A percentile compares a stretch with the other conserved stretches of the same genome.
phyloP scores from a whole-genome alignment of 2,329 filamentous ascomycete species.

The Ascochyta clinopodiicola region DNA sequence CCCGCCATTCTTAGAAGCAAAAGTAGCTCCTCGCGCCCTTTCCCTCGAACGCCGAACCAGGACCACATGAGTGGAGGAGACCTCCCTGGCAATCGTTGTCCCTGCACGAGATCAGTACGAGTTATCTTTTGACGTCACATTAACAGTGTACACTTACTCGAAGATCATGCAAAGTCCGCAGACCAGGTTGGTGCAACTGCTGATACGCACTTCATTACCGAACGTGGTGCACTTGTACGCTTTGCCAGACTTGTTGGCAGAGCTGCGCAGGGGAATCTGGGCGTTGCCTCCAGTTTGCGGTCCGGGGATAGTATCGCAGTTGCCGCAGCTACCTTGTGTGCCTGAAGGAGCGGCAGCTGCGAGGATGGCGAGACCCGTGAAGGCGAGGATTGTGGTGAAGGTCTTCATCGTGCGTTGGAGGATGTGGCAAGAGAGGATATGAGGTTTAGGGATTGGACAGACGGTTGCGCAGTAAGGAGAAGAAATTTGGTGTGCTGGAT shows the following conservation, averaged over 20 bases:
- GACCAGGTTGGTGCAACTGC: not conserved
- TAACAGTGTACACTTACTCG: not conserved
- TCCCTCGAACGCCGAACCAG: not conserved
- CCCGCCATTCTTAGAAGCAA: not conserved
- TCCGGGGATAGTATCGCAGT: conserved; percentile 5
- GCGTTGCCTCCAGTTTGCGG: conserved; percentile 1
- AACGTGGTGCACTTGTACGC: conserved; percentile 9
- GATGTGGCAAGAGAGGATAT: no score
- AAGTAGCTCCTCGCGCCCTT: conserved; percentile 8
- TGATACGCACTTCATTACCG: conserved; percentile 2
- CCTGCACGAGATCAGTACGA: not conserved
- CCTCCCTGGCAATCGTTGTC: conserved; percentile 3
- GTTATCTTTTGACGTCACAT: not conserved
- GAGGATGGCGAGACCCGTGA: not conserved
- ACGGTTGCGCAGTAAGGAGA: no score
- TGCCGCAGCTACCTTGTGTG: conserved; percentile 1
- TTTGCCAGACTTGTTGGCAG: not conserved
- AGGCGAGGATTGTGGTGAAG: not conserved
- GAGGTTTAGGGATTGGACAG: no score
- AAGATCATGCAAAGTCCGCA: conserved; percentile 12
- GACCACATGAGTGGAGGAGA: conserved; percentile 1
- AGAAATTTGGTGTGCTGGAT: no score
- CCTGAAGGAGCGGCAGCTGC: not conserved
- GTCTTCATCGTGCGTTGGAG: not conserved
- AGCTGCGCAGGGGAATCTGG: conserved; percentile 5